Conservation (phyloP, 2,329 filamentous ascomycete genomes). For the Trichoderma aggressivum region DNA sequence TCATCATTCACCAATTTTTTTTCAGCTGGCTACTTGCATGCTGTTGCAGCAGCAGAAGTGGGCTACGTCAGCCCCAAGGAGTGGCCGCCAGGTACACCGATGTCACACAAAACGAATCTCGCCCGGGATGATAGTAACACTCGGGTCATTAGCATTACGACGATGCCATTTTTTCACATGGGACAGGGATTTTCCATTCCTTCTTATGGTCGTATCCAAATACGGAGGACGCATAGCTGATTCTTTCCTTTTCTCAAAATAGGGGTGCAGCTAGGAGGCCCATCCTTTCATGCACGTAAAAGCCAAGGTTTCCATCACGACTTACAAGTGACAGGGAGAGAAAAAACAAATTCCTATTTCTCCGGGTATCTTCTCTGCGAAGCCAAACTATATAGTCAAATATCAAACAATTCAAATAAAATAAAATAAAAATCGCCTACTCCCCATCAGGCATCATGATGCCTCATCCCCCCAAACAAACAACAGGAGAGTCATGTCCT, state of each 20-base stretch:
- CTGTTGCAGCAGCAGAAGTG: background rate
- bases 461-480: background rate
- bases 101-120: background rate
- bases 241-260: background rate
- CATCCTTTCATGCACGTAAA: background rate
- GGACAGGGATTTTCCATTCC: background rate
- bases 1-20: background rate
- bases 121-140: background rate
- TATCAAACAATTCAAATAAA: background rate
- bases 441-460: background rate
- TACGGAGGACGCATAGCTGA: background rate
- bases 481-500: background rate
- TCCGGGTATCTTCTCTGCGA: background rate
- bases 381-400: background rate
- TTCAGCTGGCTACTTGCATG: background rate
- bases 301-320: background rate
- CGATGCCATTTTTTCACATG: background rate
- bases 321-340: background rate
- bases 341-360: rapidly evolving
- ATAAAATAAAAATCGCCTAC: background rate
- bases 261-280: background rate
- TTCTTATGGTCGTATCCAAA: background rate
- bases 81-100: background rate
- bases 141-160: background rate
- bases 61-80: background rate